These are phyloP conservation scores for Phytophthora uliginosa DNA, from an alignment of 352 stramenopile species.

Conservation along the genomic window DNA sequence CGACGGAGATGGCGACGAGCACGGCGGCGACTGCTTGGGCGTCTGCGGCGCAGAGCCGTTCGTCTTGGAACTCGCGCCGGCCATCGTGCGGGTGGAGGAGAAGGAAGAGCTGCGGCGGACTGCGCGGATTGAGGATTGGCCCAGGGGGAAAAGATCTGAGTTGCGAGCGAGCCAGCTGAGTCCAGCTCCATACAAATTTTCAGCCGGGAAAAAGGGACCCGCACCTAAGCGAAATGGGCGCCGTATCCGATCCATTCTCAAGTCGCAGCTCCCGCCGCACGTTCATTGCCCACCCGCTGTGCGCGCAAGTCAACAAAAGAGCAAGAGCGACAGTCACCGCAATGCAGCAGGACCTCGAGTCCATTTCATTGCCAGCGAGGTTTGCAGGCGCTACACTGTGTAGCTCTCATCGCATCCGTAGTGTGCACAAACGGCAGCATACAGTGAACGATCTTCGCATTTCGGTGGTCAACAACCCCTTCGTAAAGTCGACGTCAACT, in stretches of 20 bases:
- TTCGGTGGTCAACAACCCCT: constrained; percentile 1
- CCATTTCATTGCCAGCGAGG: no score
- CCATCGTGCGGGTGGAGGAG: constrained; percentile 17
- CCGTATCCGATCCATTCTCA: constrained; percentile 14
- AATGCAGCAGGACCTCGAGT: neutral
- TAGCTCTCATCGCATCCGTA: no score
- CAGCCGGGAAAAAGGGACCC: neutral
- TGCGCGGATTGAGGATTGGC: constrained; percentile 31
- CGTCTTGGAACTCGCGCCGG: constrained; percentile 35
- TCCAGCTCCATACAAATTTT: constrained; percentile 25
- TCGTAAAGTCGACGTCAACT: neutral
- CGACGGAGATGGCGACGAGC: constrained; percentile 39
- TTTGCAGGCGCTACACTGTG: neutral
- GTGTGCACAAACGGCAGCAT: no score
- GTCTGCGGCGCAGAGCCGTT: constrained; percentile 40
- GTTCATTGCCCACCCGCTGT: neutral
- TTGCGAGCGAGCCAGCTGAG: constrained; percentile 16
- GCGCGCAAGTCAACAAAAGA: neutral
- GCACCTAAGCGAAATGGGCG: constrained; percentile 5
- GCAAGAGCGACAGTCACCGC: neutral
- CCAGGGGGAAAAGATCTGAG: constrained; percentile 36
- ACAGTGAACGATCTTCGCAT: neutral
- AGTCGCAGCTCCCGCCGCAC: constrained; percentile 7
- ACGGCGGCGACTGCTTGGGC: constrained; percentile 31
- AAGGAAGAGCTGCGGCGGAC: neutral